phyloP scores from a whole-genome alignment of 116 monocot genomes.

The Papilionanthe hybrid region DNA sequence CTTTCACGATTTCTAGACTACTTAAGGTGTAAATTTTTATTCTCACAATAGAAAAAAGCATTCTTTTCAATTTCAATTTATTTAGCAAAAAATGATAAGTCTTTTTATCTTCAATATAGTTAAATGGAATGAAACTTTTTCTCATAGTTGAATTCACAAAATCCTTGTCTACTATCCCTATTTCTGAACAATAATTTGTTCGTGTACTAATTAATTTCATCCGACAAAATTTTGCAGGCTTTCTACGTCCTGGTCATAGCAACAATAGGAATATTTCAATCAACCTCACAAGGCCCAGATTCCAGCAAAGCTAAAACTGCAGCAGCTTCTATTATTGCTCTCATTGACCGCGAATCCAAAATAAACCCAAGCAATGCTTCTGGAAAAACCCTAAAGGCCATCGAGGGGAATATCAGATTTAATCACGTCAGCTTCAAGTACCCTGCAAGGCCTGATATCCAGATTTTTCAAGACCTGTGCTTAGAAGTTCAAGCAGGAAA shows the following conservation, averaged over 20 bases:
- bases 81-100: neutral
- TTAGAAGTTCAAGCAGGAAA: slow-evolving; percentile 40
- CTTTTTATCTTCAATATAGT: neutral
- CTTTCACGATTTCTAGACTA: neutral
- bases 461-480: slow-evolving; percentile 49
- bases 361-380: slow-evolving; percentile 20
- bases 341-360: slow-evolving; percentile 23
- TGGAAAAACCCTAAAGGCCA: slow-evolving; percentile 16
- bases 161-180: no score
- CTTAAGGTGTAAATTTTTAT: neutral
- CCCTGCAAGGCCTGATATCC: slow-evolving; percentile 38
- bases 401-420: slow-evolving; percentile 39
- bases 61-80: neutral
- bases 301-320: slow-evolving; percentile 27
- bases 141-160: neutral
- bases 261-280: slow-evolving; percentile 26
- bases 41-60: neutral
- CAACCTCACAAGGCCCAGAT: slow-evolving; percentile 24
- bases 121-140: neutral
- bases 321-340: slow-evolving; percentile 29
- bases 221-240: slow-evolving; percentile 11
- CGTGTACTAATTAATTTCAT: neutral
- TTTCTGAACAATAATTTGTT: no score
- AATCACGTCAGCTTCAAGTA: slow-evolving; percentile 44
- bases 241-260: slow-evolving; percentile 27